Percentiles rank a stretch among this genome's conserved stretches.
phyloP scores from a whole-genome alignment of 1,139 yeast species.

The Taiozyma onychis region DNA sequence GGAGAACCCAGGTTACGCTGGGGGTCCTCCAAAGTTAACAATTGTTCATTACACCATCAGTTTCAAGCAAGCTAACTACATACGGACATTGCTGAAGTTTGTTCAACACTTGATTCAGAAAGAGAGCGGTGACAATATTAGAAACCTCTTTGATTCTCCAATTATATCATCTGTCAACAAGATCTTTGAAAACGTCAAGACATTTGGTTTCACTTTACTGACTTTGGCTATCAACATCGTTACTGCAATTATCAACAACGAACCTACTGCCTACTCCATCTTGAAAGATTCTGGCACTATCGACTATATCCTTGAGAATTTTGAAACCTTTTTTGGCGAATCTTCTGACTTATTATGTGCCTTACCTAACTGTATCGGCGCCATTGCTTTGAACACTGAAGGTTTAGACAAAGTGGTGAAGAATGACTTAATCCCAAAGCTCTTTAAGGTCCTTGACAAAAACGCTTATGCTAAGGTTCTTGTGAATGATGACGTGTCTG shows the following conservation, averaged over 20 bases:
- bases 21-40: slow-evolving; percentile 48
- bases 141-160: slow-evolving; percentile 83
- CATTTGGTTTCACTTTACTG: slow-evolving; percentile 69
- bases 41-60: slow-evolving; percentile 55
- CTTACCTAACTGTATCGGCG: slow-evolving; percentile 76
- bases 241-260: slow-evolving; percentile 75
- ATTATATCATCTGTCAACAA: slow-evolving; percentile 55
- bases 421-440: slow-evolving; percentile 39
- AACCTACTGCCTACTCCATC: slow-evolving; percentile 84
- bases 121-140: slow-evolving; percentile 77
- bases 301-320: slow-evolving; percentile 54
- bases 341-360: slow-evolving; percentile 55
- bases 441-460: slow-evolving; percentile 47
- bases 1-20: slow-evolving; percentile 46
- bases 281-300: slow-evolving; percentile 75
- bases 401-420: slow-evolving; percentile 59
- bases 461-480: slow-evolving; percentile 44
- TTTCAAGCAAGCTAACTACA: slow-evolving; percentile 58
- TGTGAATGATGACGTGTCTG: slow-evolving; percentile 43
- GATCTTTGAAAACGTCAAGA: slow-evolving; percentile 49
- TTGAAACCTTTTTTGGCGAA: slow-evolving; percentile 47
- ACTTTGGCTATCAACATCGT: slow-evolving; percentile 63
- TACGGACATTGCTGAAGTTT: slow-evolving; percentile 52
- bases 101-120: slow-evolving; percentile 60
- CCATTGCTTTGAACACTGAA: slow-evolving; percentile 70